Base-by-base conservation (phyloP, 2,329 filamentous ascomycete species). In the Botryotinia globosa region DNA sequence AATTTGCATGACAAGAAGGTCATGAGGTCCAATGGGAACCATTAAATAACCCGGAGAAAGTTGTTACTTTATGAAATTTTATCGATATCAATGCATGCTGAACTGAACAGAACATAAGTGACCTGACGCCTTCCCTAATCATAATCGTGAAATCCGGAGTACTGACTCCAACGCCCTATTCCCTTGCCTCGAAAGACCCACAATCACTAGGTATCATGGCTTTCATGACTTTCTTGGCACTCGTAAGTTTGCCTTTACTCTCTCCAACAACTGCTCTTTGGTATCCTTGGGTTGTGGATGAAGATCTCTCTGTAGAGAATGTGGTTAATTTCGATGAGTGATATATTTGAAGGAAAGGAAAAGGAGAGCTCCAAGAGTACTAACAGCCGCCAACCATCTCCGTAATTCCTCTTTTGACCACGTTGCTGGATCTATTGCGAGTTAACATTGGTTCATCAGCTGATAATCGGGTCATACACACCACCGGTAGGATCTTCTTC, bases 391-490 rank as follows among this genome's bases (percentile, higher is more conserved):
- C 68, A 98, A 84, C 94, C 94, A 98, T 79, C 90, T 85, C 74
- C 89, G 87, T 82, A 97, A 85, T 79, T 98, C 93, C 65, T 94
- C 91, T 72, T 87, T 85, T 0, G 93, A 94, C 95, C 95, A 98
- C 16, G 82, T 84, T 59, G 87, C 85, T 4, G 90, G 90, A 75
- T 91, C 89, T 90, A 73, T 14, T 68, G 25, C 6, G 8, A 32
- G 59, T 69, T 51, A 74, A 54, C 62, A 61, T 25, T 12, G 29
- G 29, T 18, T 4, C 4, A 18, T 44, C 65, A 68, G n/a, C 6
- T 58, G 48, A 56, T 12, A 51, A 16, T 7, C 7, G 18, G 37
- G 10, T 22, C 42, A 68, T 34, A 72, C 58, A 84, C 89, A 84
- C 93, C 87, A 74, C 94, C 94, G 42, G 85, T 92, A n/a, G 94